phyloP scores from a whole-genome alignment of 495 filamentous ascomycete genomes.

The Clohesyomyces aquaticus region DNA sequence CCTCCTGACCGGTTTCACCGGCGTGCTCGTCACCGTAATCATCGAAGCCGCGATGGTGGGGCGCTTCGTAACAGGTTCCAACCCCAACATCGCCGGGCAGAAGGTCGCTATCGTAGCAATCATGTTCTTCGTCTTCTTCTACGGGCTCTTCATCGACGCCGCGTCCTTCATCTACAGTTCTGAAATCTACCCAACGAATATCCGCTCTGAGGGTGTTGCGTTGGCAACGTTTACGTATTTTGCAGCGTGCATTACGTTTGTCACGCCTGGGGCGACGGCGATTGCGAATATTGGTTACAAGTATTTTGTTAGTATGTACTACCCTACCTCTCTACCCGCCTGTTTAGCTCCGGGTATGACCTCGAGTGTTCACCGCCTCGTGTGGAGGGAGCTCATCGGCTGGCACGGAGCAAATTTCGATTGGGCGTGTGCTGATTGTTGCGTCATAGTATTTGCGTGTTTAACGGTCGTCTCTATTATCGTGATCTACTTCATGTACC shows the following conservation, averaged over 20 bases:
- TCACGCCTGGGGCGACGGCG: conserved; percentile 38
- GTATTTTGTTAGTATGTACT: conserved; percentile 35
- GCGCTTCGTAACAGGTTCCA: conserved; percentile 22
- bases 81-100: conserved; percentile 30
- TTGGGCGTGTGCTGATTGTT: no score
- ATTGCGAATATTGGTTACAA: conserved; percentile 37
- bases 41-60: conserved; percentile 43
- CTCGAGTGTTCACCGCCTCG: no score
- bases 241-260: conserved; percentile 38
- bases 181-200: conserved; percentile 43
- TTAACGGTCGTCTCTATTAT: conserved; percentile 37
- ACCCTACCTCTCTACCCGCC: neutral
- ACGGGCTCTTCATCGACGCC: conserved; percentile 40
- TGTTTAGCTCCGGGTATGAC: neutral
- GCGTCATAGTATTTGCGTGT: conserved; percentile 33
- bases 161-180: conserved; percentile 43
- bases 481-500: conserved; percentile 40
- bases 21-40: conserved; percentile 36
- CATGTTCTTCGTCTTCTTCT: conserved; percentile 38
- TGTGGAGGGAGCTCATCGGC: no score
- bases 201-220: conserved; percentile 38
- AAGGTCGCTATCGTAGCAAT: conserved; percentile 42
- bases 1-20: conserved; percentile 40
- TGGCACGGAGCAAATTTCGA: neutral
- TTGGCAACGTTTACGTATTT: conserved; percentile 40